Base-by-base conservation (phyloP, 2,329 filamentous ascomycete genomes). In the Aspergillus fijiensis region DNA sequence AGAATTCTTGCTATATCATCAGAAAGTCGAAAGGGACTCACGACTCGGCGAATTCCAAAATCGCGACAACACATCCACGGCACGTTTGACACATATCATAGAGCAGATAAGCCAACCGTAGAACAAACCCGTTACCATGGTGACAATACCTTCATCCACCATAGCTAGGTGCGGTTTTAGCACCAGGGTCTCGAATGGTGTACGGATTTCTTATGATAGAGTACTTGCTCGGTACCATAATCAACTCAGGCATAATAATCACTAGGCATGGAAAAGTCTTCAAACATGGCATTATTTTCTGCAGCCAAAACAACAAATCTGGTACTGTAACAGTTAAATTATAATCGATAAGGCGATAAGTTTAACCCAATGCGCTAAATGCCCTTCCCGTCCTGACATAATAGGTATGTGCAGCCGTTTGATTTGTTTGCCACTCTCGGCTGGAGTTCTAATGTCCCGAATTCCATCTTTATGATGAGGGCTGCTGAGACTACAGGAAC, bases 1-100 rank as follows among this genome's bases (percentile, higher is more conserved):
- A 59, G 85, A 88, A 64, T 89, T 90, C 64, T 78, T 88, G 31
- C 76, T 77, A 45, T 83, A 87, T 63, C 81, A 89, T 68, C 81
- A 82, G 62, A 80, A 81, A 62, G 85, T 87, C 14, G 87, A 89
- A 56, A 77, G 76, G 54, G 76, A 80, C 59, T 64, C 73, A 27
- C 67, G 74, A 21, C 66, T 68, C 29, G 71, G 73, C 16, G 78
- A 80, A 49, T 77, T 80, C 25, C 79, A 79, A 42, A 82, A 84
- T 59, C 76, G 80, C 1, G 76, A 77, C 56, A 75, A 79, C 59
- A 82, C 79, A 23, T 84, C 87, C 63, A 85, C 84, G 4, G 72
- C 77, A 59, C 80, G 82, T 45, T 74, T 88, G 49, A 79, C 84
- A 69, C 75, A 76, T 25, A 82, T 88, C 9, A 77, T 86, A 31